These are phyloP conservation scores for Ogataea ramenticola DNA, from an alignment of 805 yeast genomes.

Conservation along the genomic window DNA sequence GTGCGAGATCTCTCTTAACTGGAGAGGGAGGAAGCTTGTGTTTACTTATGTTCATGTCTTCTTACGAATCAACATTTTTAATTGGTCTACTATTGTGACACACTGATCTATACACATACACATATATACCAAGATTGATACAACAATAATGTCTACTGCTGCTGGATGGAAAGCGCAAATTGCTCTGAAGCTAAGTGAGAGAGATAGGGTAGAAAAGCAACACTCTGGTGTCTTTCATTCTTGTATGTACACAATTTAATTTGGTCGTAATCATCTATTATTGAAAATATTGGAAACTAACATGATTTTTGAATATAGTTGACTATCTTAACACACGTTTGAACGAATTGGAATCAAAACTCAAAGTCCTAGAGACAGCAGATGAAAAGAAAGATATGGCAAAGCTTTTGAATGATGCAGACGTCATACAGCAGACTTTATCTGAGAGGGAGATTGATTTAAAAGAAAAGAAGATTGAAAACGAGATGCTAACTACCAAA, in stretches of 20 bases:
- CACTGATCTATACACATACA: no score
- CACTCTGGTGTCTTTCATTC: slow-evolving; percentile 9
- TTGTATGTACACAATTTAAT: slow-evolving; percentile 10
- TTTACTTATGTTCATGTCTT: no score
- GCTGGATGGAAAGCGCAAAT: slow-evolving; percentile 15
- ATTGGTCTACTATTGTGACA: no score
- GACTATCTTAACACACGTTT: slow-evolving; percentile 7
- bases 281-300: no score
- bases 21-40: no score
- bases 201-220: slow-evolving; percentile 11
- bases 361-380: slow-evolving; percentile 8
- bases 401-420: slow-evolving; percentile 5
- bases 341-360: slow-evolving; percentile 7
- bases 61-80: no score
- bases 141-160: not conserved
- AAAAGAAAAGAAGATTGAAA: slow-evolving; percentile 6
- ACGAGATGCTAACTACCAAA: slow-evolving; percentile 4
- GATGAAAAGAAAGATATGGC: slow-evolving; percentile 11
- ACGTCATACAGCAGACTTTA: slow-evolving; percentile 5
- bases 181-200: slow-evolving; percentile 8
- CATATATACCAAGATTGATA: no score
- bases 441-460: slow-evolving; percentile 1
- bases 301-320: slow-evolving; percentile 9
- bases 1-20: no score
- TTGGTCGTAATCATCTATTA: no score